Evolutionary conservation across 2,329 filamentous ascomycete genomes (phyloP), one percentile per base, ranked within the genome.

Genomic region (Xenoacremonium recifei): DNA sequence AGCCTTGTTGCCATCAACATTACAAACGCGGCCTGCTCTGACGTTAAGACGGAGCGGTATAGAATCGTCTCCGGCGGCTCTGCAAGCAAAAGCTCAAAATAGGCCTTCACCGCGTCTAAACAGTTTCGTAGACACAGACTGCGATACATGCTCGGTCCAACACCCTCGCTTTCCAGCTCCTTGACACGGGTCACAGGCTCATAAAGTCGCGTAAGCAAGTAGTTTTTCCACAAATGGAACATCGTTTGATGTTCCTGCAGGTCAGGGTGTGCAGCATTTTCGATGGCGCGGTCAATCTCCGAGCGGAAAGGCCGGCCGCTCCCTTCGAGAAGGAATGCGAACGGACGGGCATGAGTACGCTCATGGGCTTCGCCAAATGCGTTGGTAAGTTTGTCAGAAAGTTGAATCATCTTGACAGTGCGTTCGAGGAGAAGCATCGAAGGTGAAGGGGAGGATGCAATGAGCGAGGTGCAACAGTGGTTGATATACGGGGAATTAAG

Each of bases 171-270:
- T 15, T 51, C 49, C 10, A 55, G 49, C 15, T 55, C 48, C 36
- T 48, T 54, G n/a, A 59, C 48, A 15, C 61, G 49, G 5, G 66
- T 66, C 6, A 66, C 67, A 1, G 68, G 67, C 21, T 70, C 59
- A 47, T 70, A 68, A 12, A 69, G 47, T 6, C 65, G 60, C 19
- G 66, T 63, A 3, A 68, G 49, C 11, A 67, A 53, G 29, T 65
- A 66, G n/a, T 63, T 57, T 38, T 65, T 59, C 31, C 63, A 58
- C 13, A 64, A 50, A 32, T 54, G 56, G 40, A 67, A 63, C 13
- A 29, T 39, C 6, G 21, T 6, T 13, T 35, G 16, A 20, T 46
- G 35, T 4, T 29, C 30, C 19, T 29, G 39, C 7, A 48, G 32
- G 16, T 47, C 49, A 21, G 35, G 27, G 18, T 45, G 36, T 16